Evolutionary conservation across 768 basidiomycete species (phyloP), one percentile per base, ranked within the genome.

Genomic region (Roridomyces roridus): DNA sequence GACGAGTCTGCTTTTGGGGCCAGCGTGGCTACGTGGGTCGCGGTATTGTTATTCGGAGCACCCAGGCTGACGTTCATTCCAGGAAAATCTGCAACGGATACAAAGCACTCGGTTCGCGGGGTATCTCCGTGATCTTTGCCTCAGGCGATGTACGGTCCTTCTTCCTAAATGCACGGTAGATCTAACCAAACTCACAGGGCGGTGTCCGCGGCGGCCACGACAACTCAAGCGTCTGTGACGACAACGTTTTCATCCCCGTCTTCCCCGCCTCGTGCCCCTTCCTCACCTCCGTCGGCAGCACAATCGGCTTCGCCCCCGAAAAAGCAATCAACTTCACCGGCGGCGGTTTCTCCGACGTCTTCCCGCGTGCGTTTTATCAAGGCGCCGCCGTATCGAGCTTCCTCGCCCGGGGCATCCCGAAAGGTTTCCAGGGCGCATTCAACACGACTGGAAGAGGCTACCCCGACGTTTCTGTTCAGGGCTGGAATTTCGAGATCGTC

Each of bases 291-390:
- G 51, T 59, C 40, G 57, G 57, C 12, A n/a, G 29, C 37, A 53
- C 57, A 10, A 10, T 17, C 5, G 57, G 57, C 21, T 43, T 59
- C 23, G 48, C 36, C 24, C 57, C 57, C 6, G 57, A 53, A 31
- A 37, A 25, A 10, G 48, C 46, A 18, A 28, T 41, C 23, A 43
- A 46, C 37, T 50, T 54, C 46, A 69, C 75, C 17, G 56, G 74
- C 20, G 76, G 77, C 41, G 77, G 77, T 46, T 77, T 78, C 60
- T 74, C 74, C 57, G 75, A 78, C 62, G 65, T 68, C 58, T 78
- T 78, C 54, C 47, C 65, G 11, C 50, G 65, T 1, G 72, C 74
- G 11, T 18, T 55, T 4, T 78, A 75, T 53, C 76, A 77, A 47
- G 48, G 59, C 41, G 37, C 39, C 0, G 68, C 64, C 14, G 75